phyloP scores from a whole-genome alignment of 352 stramenopile species.

The Stramenopiles sp. region DNA sequence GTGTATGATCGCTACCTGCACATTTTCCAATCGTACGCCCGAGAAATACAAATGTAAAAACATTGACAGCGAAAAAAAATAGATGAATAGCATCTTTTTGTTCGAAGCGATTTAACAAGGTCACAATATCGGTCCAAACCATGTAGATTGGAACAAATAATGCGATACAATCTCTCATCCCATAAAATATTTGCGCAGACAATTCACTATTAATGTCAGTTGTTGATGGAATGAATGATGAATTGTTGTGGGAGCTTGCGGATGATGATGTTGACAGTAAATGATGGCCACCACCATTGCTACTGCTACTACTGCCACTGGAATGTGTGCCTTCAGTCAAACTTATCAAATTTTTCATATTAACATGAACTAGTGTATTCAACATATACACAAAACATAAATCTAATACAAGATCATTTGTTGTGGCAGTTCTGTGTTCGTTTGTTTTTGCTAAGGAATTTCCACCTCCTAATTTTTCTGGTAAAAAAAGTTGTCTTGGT shows the following conservation, averaged over 20 bases:
- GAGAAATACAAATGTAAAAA: background rate
- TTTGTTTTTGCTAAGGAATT: background rate
- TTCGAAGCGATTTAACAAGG: background rate
- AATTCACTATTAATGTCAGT: too few species aligned
- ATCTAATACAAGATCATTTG: background rate
- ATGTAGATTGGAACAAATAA: background rate
- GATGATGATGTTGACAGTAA: background rate
- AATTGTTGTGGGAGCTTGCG: background rate
- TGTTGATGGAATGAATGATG: background rate
- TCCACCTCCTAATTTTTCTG: background rate
- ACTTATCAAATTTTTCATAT: background rate
- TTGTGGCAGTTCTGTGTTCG: background rate
- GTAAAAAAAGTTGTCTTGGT: background rate
- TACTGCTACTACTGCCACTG: background rate
- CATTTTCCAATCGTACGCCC: background rate
- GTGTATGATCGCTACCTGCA: background rate
- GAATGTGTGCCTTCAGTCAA: too few species aligned
- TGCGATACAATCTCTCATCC: background rate
- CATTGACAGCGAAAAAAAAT: background rate
- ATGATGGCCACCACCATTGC: background rate
- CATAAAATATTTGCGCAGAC: background rate
- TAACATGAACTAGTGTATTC: background rate
- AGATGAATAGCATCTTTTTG: background rate
- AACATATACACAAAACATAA: background rate
- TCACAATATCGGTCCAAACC: background rate